Evolutionary conservation across 257 asterid species (phyloP), one percentile per base, ranked within the genome.

Genomic region (Scutellaria galericulata): DNA sequence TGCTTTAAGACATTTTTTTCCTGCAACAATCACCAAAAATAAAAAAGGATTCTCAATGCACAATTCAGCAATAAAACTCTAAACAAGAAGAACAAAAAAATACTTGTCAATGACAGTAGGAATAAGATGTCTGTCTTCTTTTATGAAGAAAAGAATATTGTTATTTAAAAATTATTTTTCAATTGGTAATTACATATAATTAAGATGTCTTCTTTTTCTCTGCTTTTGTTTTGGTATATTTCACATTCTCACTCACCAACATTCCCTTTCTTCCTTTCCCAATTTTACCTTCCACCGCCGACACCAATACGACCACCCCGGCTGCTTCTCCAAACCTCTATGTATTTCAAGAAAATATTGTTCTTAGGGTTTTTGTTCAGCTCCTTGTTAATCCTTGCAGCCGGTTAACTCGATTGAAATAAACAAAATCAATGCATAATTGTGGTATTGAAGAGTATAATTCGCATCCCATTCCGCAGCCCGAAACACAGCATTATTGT

Each of bases 351-450:
- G 75, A 82, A 79, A 75, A 56, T 77, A 48, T 69, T 78, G 57
- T 67, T 83, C 52, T 14, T 79, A 76, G 82, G 85, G 84, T 79
- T 81, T 77, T 22, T 83, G 10, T 83, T 81, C 75, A 72, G 83
- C 74, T 75, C 83, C 14, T 74, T 74, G 55, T 75, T 81, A 71
- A 75, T 83, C 76, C 78, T 78, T 73, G 84, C 82, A 71, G 86
- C 84, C 64, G 87, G 90, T 68, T 80, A 52, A 78, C 78, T 70
- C 37, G 44, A 46, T 67, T 69, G 77, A 52, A 42, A 56, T 46
- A 68, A 35, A 8, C 31, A 5, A 35, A 60, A 80, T 50, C 75
- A 74, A 85, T 85, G 89, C 83, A 79, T 72, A 62, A 77, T 85
- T 64, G 70, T 85, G 79, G 59, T 31, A 64, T 71, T 68, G 81